These are phyloP conservation scores for Cordyceps farinosa DNA, from an alignment of 2,329 filamentous ascomycete species.

Conservation along the genomic window DNA sequence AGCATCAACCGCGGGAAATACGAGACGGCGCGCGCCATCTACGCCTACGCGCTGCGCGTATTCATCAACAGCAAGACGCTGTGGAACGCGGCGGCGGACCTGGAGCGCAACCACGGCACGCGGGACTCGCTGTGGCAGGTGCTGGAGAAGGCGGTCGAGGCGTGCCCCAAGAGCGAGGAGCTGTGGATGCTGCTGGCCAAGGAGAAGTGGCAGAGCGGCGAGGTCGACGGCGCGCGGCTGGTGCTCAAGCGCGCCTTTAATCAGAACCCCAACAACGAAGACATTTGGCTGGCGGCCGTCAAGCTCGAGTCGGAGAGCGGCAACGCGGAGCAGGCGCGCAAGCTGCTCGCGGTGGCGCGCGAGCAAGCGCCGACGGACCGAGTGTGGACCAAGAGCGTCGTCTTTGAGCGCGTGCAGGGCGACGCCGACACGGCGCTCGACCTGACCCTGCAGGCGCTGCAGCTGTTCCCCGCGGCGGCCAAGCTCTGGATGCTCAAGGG, in stretches of 20 bases:
- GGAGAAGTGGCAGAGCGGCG: constrained; percentile 87
- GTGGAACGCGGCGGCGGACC: constrained; percentile 85
- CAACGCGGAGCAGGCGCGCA: constrained; percentile 75
- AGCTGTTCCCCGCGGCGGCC: constrained; percentile 76
- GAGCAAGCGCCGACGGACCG: constrained; percentile 90
- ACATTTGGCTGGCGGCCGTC: constrained; percentile 95
- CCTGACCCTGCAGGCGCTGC: constrained; percentile 80
- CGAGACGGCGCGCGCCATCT: constrained; percentile 89
- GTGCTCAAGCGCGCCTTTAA: constrained; percentile 89
- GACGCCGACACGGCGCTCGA: constrained; percentile 79
- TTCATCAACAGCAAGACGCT: constrained; percentile 85
- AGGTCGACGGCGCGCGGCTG: constrained; percentile 79
- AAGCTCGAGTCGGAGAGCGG: constrained; percentile 91
- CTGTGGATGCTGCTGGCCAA: constrained; percentile 95
- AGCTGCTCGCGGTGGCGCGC: constrained; percentile 76
- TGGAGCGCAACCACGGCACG: constrained; percentile 85
- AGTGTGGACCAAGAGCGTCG: constrained; percentile 94
- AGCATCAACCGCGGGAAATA: constrained; percentile 79
- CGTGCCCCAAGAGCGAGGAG: constrained; percentile 85
- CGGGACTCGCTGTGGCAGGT: constrained; percentile 80
- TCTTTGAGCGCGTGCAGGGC: constrained; percentile 83
- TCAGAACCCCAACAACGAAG: constrained; percentile 93
- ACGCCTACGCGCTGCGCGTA: constrained; percentile 82
- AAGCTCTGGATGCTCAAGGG: constrained; percentile 99
- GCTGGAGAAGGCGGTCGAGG: constrained; percentile 89